Evolutionary conservation across 2,329 filamentous ascomycete genomes (phyloP).

Genomic region (Seiridium unicorne): DNA sequence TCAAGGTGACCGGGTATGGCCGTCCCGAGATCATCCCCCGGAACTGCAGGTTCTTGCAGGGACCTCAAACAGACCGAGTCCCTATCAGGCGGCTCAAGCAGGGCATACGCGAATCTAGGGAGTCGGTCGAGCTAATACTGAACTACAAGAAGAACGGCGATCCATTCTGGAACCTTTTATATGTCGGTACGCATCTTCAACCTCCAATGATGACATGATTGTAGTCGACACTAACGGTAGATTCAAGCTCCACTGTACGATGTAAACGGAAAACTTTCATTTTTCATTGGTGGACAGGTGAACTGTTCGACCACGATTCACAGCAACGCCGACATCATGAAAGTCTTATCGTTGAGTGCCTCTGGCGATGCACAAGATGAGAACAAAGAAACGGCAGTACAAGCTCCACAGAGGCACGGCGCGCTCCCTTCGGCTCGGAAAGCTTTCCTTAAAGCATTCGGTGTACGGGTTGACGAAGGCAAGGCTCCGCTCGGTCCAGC

Average conservation of each 20-base stretch:
- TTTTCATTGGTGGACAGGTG: slow-evolving; percentile 43
- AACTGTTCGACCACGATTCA: slow-evolving; percentile 44
- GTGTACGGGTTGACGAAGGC: slow-evolving; percentile 3
- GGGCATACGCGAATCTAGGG: slow-evolving; percentile 26
- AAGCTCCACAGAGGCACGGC: neutral
- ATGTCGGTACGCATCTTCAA: slow-evolving; percentile 6
- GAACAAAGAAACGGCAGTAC: neutral
- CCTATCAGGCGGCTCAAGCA: slow-evolving; percentile 35
- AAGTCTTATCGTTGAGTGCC: slow-evolving; percentile 24
- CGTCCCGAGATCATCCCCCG: slow-evolving; percentile 43
- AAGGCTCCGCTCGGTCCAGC: slow-evolving; percentile 5
- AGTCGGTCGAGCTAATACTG: slow-evolving; percentile 21
- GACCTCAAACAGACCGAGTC: slow-evolving; percentile 34
- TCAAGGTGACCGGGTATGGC: slow-evolving; percentile 44
- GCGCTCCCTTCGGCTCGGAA: neutral
- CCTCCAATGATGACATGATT: no score
- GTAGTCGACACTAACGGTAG: slow-evolving; percentile 20
- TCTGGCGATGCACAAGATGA: slow-evolving; percentile 16
- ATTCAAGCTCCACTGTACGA: slow-evolving; percentile 33
- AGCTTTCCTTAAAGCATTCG: slow-evolving; percentile 7
- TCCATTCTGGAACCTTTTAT: slow-evolving; percentile 45
- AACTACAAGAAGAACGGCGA: slow-evolving; percentile 48
- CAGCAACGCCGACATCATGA: slow-evolving; percentile 36
- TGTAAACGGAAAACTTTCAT: slow-evolving; percentile 31
- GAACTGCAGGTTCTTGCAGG: slow-evolving; percentile 50